Base-by-base conservation (phyloP, 2,329 filamentous ascomycete species). In the Aspergillus texensis region DNA sequence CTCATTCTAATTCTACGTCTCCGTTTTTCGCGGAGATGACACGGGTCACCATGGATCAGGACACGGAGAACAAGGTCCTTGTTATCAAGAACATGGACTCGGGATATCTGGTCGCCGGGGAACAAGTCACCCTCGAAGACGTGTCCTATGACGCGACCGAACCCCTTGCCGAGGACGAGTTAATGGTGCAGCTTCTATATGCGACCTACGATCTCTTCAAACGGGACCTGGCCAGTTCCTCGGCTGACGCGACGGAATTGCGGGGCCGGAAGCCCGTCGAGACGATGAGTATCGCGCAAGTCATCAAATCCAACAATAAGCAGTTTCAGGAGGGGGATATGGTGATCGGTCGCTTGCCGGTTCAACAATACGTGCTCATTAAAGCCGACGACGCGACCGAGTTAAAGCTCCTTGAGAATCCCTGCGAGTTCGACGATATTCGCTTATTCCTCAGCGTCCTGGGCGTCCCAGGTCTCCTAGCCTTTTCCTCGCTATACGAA, bases 121-220 rank as follows among this genome's bases (percentile, higher is more conserved):
- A 94, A 78, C 82, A 96, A 77, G 81, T 96, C 62, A 80, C 79
- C 26, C 74, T 93, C 63, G 90, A 95, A 77, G 79, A 84, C 68
- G 84, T 85, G 64, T 83, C 86, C 24, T 88, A 94, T 67, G 91
- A 95, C 74, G 79, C 89, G 68, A 72, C 70, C 56, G 70, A 75
- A 26, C 68, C 85, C 6, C 84, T 88, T 28, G 84, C 87, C 28
- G 76, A 85, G 52, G 89, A 91, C 67, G 89, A 92, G 45, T 76
- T 96, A 54, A 86, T 87, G 36, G 80, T 90, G 67, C 86, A 92
- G 80, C 86, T 90, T 70, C 85, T 90, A 72, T 92, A 91, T 77
- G 83, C 88, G 67, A 94, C 91, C 45, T 90, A 90, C 80, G 93
- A 96, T 78, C 93, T 93, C 2, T 96, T 96, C 82, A 88, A 91